Evolutionary conservation across 495 filamentous ascomycete genomes (phyloP), one percentile per base, ranked within the genome.

Genomic region (Umbilicaria muhlenbergii): DNA sequence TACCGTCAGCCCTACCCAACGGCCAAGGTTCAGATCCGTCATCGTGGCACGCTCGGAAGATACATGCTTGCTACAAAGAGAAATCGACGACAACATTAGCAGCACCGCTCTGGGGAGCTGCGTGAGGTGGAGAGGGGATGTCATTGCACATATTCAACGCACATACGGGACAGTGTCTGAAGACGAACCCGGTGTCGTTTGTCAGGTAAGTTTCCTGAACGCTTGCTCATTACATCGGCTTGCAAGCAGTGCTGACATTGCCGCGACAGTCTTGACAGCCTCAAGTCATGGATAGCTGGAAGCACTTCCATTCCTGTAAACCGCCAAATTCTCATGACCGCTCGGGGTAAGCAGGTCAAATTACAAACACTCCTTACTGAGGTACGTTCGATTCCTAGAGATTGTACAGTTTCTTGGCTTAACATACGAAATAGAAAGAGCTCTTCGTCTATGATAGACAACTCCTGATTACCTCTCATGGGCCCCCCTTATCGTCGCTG

Each of bases 361-460:
- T 64, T 74, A 19, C 82, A 86, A 55, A 76, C 77, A 11, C 70
- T 92, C 28, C 68, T 75, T 40, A 74, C 71, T 8, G 87, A 94
- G 73, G 85, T 86, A 68, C 15, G 72, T 56, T 17, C 11, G 14
- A 35, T 46, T 49, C 19, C 21, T 44, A 31, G 28, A 34, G 12
- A 33, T 17, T 12, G 37, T 48, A 16, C 34, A 38, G n/a, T 28
- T 31, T 38, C 34, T 50, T 19, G 11, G 24, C 32, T 19, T 17
- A 46, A 35, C 44, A 28, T 21, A 44, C 24, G 15, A n/a, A 40
- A 52, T 56, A 93, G 83, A 81, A 73, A 45, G 86, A 94, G 57
- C 77, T 95, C 47, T 92, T 83, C 52, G 73, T 94, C 32, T 95
- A 89, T 58, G 83, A 91, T 59, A 74, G 78, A 42, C 74, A 78